Base-by-base conservation (phyloP, 2,329 filamentous ascomycete genomes). In the Cladosporium austrohemisphaericum region DNA sequence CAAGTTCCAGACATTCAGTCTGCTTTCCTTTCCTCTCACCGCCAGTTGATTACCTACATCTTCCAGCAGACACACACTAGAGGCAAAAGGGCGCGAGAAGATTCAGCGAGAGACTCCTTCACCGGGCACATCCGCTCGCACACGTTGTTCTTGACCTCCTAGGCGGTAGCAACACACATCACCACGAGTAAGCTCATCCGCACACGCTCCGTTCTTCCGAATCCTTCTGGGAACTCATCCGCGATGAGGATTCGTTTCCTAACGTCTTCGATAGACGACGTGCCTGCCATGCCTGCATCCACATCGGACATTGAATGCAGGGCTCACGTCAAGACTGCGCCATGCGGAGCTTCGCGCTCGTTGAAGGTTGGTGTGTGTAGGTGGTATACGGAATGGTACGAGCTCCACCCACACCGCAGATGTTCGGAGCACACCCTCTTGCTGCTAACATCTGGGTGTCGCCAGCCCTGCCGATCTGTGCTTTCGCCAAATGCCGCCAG, bases 341-440 rank as follows among this genome's bases (percentile, higher is more conserved):
- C 18, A 31, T 11, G 11, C 25, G 38, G 38, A 41, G 25, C 38
- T 31, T 4, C 38, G 25, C 31, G 38, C 38, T 28, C 20, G 18
- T 41, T 19, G 19, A 41, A 28, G 38, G 38, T 41, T 41, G 38
- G 16, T 20, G 32, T 16, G 16, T 8, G 6, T n/a, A n/a, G n/a
- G n/a, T n/a, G n/a, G n/a, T n/a, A n/a, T 6, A 31, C 11, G 5
- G 29, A 5, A 31, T 31, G 29, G 13, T n/a, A 20, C 32, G 18
- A 18, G 31, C 10, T 25, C 16, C 33, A 20, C 10, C 44, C 23
- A 5, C 18, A 11, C 22, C n/a, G 16, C 33, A 47, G 16, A 16
- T 14, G 31, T 38, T 46, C 43, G 33, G 44, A 47, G 44, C 44
- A 47, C 5, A 47, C 44, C 43, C 16, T 13, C 25, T n/a, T n/a